Evolutionary conservation across 1,139 yeast genomes (phyloP), one percentile per base, ranked within the genome.

Genomic region (Suhomyces taliae): DNA sequence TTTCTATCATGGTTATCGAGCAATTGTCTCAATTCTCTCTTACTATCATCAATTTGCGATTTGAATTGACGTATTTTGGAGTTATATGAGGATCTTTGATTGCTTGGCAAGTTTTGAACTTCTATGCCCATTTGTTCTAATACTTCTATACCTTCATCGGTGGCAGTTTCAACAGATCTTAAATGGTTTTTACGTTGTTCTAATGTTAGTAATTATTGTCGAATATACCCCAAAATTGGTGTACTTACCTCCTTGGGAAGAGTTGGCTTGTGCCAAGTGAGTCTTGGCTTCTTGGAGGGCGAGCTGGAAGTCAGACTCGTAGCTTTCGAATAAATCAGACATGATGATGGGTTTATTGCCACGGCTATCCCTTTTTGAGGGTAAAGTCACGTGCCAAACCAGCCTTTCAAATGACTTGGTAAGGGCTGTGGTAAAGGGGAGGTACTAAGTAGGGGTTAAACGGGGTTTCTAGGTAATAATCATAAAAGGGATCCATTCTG

Each of bases 61-160:
- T 84, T 79, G 61, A 83, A 86, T 42, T 82, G 83, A 48, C 96
- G 81, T 39, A 89, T 74, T 56, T 83, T 84, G 41, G 89, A 73
- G 59, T 90, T 90, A 59, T 78, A 85, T 10, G 81, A 69, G 1
- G 90, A 78, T 48, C 96, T 72, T 53, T 82, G 78, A 41, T 78
- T 79, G 1, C 90, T 82, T 6, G 96, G 90, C 44, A 90, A 77
- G 58, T 85, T 86, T 62, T 87, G 93, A 1, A 89, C 87, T 61
- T 89, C 96, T 37, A 89, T 74, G 34, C 81, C 78, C 83, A 90
- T 82, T 57, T 90, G 95, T 60, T 88, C 95, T 41, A 87, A 71
- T 57, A 87, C 76, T 61, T 89, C 96, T 47, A 83, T 77, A 33
- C 90, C 87, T 61, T 89, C 95, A 57, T 87, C 95, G 26, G 85